These are phyloP conservation scores for Brassica incana DNA, from an alignment of 345 rosid genomes.

Conservation along the genomic window DNA sequence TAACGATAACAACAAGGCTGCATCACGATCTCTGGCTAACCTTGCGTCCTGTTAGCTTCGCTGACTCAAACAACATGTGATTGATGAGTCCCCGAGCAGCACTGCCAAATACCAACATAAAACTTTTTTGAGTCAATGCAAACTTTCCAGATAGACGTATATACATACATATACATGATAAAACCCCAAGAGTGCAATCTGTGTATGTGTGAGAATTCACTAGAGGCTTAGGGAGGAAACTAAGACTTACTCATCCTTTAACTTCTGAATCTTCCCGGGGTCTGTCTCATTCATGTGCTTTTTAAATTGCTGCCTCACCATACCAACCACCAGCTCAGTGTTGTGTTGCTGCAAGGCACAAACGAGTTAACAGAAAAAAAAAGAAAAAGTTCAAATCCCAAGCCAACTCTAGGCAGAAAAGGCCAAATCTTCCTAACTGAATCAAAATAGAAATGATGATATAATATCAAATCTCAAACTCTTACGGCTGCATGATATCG, in stretches of 20 bases:
- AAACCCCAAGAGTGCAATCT: not conserved
- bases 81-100: constrained; percentile 97
- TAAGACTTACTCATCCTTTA: constrained; percentile 80
- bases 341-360: constrained; percentile 74
- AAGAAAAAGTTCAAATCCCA: not conserved
- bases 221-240: not conserved
- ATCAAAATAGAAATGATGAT: constrained; percentile 13
- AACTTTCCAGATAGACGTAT: not conserved
- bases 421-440: not conserved
- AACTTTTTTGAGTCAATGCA: not conserved
- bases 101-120: constrained; percentile 48
- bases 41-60: constrained; percentile 76
- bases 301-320: constrained; percentile 90
- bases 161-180: not conserved
- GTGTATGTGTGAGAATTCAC: not conserved
- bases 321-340: constrained; percentile 67
- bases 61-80: constrained; percentile 82
- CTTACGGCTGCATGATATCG: not conserved
- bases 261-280: constrained; percentile 84
- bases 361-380: not conserved
- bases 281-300: constrained; percentile 80
- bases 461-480: not conserved
- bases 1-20: constrained; percentile 14
- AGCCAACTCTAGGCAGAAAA: not conserved
- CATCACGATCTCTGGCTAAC: constrained; percentile 52